Evolutionary conservation across 371 early-diverging fungal species (phyloP), one percentile per base, ranked within the genome.

Genomic region (Syncephalis fuscata): DNA sequence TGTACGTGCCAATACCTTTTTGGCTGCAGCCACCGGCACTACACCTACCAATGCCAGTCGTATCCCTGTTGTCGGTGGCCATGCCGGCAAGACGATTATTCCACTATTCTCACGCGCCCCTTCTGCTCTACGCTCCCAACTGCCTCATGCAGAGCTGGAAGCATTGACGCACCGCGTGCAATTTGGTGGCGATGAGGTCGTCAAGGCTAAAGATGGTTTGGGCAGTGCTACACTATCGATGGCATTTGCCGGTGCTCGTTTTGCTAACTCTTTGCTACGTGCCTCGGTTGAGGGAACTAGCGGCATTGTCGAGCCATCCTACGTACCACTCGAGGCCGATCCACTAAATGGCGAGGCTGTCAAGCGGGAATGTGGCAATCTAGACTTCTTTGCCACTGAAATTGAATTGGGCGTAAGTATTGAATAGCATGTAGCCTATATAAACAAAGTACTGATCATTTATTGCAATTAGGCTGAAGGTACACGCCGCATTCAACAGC

Each of bases 161-260:
- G 78, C 82, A 25, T 76, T 98, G 61, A 91, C 90, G 58, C 72
- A 96, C 68, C 91, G 99, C 64, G 91, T 95, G 65, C 99, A 98
- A 74, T 97, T 82, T 66, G 97, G 98, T 66, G 98, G 98, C 67
- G 98, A 98, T 66, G 98, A 98, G 74, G 98, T 98, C 48, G 97
- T 98, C 71, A 76, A 94, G 78, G 98, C 98, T 66, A 98, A 98
- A 86, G 79, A 90, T 67, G 98, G 98, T 55, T 76, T 87, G 50
- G 99, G 98, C 49, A 90, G 89, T 49, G 96, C 98, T 50, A 98
- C 98, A 48, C 81, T 98, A 46, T 91, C 92, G 53, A 95, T 98
- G 98, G 98, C 98, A 22, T 92, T 73, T 55, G 97, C 98, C 52
- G 98, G 94, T 58, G 89, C 92, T 22, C 86, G 88, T 57, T 93